A percentile compares a stretch with the other conserved stretches of the same genome.
These are phyloP conservation scores for Eimeria zaria DNA, from an alignment of 169 alveolate genomes.

Conservation along the genomic window DNA sequence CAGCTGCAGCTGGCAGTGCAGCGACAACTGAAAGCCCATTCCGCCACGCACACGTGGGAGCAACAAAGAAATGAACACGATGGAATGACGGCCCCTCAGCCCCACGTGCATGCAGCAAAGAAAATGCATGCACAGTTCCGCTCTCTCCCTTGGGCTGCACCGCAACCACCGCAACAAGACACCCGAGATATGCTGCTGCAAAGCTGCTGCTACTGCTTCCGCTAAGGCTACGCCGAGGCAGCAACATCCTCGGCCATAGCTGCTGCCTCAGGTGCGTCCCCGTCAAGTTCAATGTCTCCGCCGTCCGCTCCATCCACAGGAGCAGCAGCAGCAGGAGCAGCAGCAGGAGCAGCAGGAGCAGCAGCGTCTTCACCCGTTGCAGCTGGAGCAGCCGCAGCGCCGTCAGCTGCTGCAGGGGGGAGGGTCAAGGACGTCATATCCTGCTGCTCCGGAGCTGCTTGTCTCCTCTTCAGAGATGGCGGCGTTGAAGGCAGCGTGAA, in stretches of 20 bases:
- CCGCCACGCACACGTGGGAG: conserved; percentile 15
- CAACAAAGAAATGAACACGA: conserved; percentile 35
- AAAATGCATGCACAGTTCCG: conserved; percentile 15
- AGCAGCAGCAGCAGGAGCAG: conserved; percentile 37
- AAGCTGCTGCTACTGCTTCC: conserved; percentile 21
- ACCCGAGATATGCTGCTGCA: conserved; percentile 30
- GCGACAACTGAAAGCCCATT: conserved; percentile 13
- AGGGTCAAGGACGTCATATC: conserved; percentile 44
- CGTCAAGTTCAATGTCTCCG: conserved; percentile 70
- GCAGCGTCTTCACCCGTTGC: conserved; percentile 12
- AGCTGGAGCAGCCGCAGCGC: conserved; percentile 28
- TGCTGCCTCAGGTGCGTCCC: conserved; percentile 71
- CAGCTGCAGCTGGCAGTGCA: conserved; percentile 14
- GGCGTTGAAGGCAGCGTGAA: conserved; percentile 83
- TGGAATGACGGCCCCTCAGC: neutral
- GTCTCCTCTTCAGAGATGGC: conserved; percentile 73
- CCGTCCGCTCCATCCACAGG: conserved; percentile 5
- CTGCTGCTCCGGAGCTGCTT: conserved; percentile 69
- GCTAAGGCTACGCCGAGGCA: conserved; percentile 38
- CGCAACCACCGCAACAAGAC: conserved; percentile 15
- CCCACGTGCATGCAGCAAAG: conserved; percentile 28
- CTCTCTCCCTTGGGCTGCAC: conserved; percentile 15
- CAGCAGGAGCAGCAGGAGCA: conserved; percentile 27
- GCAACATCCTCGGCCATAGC: conserved; percentile 75
- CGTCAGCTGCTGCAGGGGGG: conserved; percentile 66